These are phyloP conservation scores for Sordaria brevicollis DNA, from an alignment of 495 filamentous ascomycete species.

Conservation along the genomic window DNA sequence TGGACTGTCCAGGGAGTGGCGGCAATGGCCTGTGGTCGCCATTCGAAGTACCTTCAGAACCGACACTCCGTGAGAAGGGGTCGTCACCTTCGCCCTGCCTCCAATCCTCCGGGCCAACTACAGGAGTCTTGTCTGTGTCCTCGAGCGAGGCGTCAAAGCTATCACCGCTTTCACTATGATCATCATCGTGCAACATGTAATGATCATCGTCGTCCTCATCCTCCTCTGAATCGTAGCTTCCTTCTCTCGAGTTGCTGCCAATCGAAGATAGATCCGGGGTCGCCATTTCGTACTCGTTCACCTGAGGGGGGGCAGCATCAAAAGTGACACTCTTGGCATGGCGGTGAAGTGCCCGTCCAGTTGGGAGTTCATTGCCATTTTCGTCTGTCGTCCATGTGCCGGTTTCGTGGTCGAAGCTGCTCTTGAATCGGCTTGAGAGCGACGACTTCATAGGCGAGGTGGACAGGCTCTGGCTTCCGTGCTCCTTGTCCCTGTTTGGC, in stretches of 20 bases:
- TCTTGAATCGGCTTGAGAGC: constrained; percentile 62
- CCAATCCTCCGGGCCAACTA: constrained; percentile 95
- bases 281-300: constrained; percentile 96
- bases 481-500: constrained; percentile 56
- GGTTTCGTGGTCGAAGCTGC: constrained; percentile 59
- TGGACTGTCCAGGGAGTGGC: constrained; percentile 47
- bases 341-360: constrained; percentile 53
- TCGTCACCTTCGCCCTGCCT: constrained; percentile 64
- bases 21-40: constrained; percentile 66
- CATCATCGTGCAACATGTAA: constrained; percentile 56
- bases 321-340: constrained; percentile 96
- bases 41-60: constrained; percentile 54
- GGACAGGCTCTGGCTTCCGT: neutral
- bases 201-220: constrained; percentile 62
- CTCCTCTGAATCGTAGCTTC: constrained; percentile 79
- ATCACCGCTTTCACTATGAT: constrained; percentile 70
- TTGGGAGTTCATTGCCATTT: constrained; percentile 41
- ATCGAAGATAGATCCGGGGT: constrained; percentile 89
- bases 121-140: constrained; percentile 92
- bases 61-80: constrained; percentile 60
- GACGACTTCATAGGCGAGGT: constrained; percentile 80
- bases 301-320: constrained; percentile 81
- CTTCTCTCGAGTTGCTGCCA: constrained; percentile 76
- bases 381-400: constrained; percentile 63
- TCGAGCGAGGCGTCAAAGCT: constrained; percentile 91